Evolutionary conservation across 2,329 filamentous ascomycete species (phyloP).

Genomic region (Chrysoporthe austroafricana): DNA sequence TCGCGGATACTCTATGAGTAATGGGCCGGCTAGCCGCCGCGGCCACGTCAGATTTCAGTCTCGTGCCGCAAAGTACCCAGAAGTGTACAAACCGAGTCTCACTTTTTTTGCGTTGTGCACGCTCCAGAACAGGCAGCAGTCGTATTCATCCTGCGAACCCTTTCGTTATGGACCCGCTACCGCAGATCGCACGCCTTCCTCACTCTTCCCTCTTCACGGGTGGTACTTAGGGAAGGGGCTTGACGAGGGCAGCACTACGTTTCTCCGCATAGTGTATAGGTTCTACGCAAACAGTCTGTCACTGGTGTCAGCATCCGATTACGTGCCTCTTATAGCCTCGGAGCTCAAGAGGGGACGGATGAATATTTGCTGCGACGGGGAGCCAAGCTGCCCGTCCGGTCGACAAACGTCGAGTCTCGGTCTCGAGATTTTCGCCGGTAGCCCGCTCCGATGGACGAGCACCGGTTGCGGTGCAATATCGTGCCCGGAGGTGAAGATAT

Average conservation of each 20-base stretch:
- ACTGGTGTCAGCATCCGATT: neutral
- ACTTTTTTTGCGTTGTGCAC: neutral
- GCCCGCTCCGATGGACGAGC: neutral
- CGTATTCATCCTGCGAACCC: neutral
- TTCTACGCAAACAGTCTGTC: neutral
- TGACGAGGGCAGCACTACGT: neutral
- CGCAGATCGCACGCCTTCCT: neutral
- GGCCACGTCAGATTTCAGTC: neutral
- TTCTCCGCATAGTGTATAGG: neutral
- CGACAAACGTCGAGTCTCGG: neutral
- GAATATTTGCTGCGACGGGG: neutral
- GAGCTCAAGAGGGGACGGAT: neutral
- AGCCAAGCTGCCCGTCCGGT: neutral
- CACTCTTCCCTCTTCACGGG: neutral
- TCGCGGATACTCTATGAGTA: neutral
- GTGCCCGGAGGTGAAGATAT: neutral
- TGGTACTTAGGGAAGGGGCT: neutral
- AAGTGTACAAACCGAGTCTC: neutral
- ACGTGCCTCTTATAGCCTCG: neutral
- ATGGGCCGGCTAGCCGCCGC: neutral
- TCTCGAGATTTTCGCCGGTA: neutral
- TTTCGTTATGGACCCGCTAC: neutral
- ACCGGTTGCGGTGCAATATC: neutral
- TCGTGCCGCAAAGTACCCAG: neutral
- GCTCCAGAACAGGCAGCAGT: neutral